These are phyloP conservation scores for Magnolia officinalis DNA, from an alignment of 164 flowering plant genomes.

Conservation along the genomic window DNA sequence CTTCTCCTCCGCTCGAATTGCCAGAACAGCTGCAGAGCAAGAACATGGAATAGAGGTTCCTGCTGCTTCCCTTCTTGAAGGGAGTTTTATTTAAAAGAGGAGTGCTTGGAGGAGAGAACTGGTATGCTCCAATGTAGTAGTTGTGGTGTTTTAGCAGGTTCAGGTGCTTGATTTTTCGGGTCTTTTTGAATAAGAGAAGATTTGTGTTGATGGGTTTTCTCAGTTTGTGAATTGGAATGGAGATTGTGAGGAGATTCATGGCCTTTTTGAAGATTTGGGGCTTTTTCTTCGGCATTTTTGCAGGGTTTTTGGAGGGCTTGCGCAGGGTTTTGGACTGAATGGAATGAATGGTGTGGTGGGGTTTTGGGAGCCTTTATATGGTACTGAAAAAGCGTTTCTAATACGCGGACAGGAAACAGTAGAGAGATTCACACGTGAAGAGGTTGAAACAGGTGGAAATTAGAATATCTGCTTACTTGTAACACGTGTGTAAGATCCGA, in stretches of 20 bases:
- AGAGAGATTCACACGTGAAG: not conserved
- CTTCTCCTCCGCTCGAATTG: constrained; percentile 13
- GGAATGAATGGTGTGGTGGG: not conserved
- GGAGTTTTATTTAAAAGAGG: constrained; percentile 37
- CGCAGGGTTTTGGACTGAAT: constrained; percentile 5
- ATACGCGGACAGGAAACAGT: not conserved
- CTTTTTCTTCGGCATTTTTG: constrained; percentile 34
- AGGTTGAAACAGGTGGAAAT: not conserved
- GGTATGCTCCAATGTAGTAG: constrained; percentile 38
- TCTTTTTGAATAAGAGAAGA: constrained; percentile 34
- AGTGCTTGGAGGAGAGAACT: constrained; percentile 56
- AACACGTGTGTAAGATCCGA: not conserved
- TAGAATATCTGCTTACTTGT: not conserved
- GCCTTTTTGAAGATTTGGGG: constrained; percentile 38
- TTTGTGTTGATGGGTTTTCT: constrained; percentile 34
- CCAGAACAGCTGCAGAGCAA: constrained; percentile 28
- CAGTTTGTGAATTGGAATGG: constrained; percentile 35
- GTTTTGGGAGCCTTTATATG: not conserved
- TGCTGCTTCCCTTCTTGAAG: constrained; percentile 19
- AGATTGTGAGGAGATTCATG: constrained; percentile 29
- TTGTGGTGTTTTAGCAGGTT: constrained; percentile 36
- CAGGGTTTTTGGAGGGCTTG: not conserved
- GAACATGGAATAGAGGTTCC: constrained; percentile 21
- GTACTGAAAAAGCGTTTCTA: not conserved
- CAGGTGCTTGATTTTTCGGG: constrained; percentile 30